A percentile compares a stretch with the other conserved stretches of the same genome.
These are phyloP conservation scores for Podospora pseudoanserina DNA, from an alignment of 495 filamentous ascomycete genomes.

Conservation along the genomic window DNA sequence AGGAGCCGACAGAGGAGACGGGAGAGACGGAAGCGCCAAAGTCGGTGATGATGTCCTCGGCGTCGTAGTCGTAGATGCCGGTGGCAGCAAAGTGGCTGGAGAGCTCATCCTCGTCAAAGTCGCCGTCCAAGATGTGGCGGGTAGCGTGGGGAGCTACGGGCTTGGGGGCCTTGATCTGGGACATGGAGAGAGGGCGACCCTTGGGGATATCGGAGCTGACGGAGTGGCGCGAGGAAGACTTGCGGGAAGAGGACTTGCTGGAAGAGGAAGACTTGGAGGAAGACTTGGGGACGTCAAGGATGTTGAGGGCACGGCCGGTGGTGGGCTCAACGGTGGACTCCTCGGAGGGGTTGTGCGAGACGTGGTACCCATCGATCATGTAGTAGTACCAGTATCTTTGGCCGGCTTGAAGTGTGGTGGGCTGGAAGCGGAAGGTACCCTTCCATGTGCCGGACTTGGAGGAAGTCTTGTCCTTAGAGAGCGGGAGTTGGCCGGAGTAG, in stretches of 20 bases:
- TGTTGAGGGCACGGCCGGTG: constrained; percentile 89
- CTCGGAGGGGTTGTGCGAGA: constrained; percentile 92
- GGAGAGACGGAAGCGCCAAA: constrained; percentile 46
- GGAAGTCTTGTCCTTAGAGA: constrained; percentile 75
- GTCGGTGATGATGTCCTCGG: constrained; percentile 53
- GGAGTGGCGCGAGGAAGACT: constrained; percentile 25
- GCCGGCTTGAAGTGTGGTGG: constrained; percentile 73
- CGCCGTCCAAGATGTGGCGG: constrained; percentile 73
- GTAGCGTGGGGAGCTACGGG: constrained; percentile 82
- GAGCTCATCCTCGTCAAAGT: constrained; percentile 68
- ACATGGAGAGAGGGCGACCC: constrained; percentile 79
- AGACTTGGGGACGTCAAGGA: constrained; percentile 57
- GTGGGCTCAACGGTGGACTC: constrained; percentile 91
- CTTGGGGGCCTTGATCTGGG: constrained; percentile 87
- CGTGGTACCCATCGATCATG: constrained; percentile 99
- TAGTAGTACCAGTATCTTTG: constrained; percentile 99
- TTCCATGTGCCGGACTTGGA: constrained; percentile 84
- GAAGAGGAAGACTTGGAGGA: constrained; percentile 41
- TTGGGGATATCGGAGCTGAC: constrained; percentile 64
- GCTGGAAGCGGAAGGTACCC: constrained; percentile 94
- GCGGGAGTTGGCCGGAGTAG: constrained; percentile 87
- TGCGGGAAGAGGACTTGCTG: constrained; percentile 35
- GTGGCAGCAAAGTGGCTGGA: constrained; percentile 67
- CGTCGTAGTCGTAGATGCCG: constrained; percentile 63
- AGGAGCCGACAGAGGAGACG: constrained; percentile 70